Percentiles rank a stretch among this genome's conserved stretches.
These are phyloP conservation scores for Cyberlindnera subsufficiens DNA, from an alignment of 805 yeast species.

Conservation along the genomic window DNA sequence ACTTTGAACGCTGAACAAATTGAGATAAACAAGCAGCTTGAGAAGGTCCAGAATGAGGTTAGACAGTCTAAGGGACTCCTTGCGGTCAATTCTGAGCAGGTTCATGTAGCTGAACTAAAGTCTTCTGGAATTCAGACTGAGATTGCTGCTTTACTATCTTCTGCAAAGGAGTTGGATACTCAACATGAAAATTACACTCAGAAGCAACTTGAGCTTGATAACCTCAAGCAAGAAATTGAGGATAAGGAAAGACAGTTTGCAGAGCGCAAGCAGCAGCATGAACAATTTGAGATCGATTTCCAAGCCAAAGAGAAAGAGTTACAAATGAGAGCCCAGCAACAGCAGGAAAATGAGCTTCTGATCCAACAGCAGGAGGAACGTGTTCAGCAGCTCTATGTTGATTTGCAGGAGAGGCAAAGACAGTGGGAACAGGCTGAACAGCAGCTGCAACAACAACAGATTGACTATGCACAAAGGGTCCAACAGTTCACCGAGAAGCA, in stretches of 20 bases:
- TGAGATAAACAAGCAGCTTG: constrained; percentile 52
- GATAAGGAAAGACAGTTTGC: constrained; percentile 30
- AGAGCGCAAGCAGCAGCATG: constrained; percentile 23
- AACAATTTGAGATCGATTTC: constrained; percentile 14
- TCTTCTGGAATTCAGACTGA: constrained; percentile 38
- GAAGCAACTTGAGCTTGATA: constrained; percentile 29
- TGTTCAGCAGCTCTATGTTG: constrained; percentile 28
- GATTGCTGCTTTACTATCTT: constrained; percentile 26
- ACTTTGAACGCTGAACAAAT: constrained; percentile 59
- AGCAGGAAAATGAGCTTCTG: constrained; percentile 29
- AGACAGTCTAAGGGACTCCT: constrained; percentile 58
- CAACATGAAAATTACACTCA: constrained; percentile 33
- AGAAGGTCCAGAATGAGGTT: constrained; percentile 44
- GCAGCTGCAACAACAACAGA: constrained; percentile 33
- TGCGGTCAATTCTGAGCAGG: constrained; percentile 64
- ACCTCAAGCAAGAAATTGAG: constrained; percentile 25
- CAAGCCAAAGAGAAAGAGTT: constrained; percentile 24
- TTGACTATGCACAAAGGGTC: constrained; percentile 31
- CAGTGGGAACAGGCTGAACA: constrained; percentile 33
- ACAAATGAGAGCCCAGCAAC: constrained; percentile 26
- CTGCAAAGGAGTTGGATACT: constrained; percentile 30
- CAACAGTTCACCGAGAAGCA: constrained; percentile 35
- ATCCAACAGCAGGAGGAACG: constrained; percentile 32
- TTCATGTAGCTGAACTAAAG: constrained; percentile 54
- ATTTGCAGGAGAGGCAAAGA: constrained; percentile 30